phyloP scores from a whole-genome alignment of 139 green algal species.

The Chloropicon primus region DNA sequence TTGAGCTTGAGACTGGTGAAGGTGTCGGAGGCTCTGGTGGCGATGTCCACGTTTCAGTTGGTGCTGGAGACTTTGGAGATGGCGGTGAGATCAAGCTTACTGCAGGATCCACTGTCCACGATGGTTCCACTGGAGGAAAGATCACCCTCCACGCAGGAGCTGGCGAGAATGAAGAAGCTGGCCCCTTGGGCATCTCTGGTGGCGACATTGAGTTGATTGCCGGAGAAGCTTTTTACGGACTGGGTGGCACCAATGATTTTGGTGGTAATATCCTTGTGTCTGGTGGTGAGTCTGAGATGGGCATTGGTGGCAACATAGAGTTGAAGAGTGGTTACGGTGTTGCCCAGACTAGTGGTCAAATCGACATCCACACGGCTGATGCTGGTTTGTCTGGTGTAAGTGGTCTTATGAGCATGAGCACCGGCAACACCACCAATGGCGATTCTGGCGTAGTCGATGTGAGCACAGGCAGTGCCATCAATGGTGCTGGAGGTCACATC shows the following conservation, averaged over 20 bases:
- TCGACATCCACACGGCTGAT: background rate
- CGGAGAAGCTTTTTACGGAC: too few relatives aligned
- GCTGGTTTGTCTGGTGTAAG: slow-evolving; percentile 5
- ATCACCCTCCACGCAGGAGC: slow-evolving; percentile 2
- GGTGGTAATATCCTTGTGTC: slow-evolving; percentile 2
- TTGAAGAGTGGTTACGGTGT: background rate
- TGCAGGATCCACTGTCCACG: background rate
- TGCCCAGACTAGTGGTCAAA: background rate
- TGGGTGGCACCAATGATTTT: background rate
- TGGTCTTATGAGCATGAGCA: slow-evolving; percentile 5
- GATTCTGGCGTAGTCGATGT: background rate
- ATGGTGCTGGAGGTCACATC: too few relatives aligned
- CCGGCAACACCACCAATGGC: too few relatives aligned
- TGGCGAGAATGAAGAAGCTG: too few relatives aligned
- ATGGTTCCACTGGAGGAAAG: background rate
- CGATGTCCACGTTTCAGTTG: background rate
- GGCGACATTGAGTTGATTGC: too few relatives aligned
- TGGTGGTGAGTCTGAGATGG: slow-evolving; percentile 3
- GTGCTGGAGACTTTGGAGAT: background rate
- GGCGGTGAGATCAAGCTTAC: background rate
- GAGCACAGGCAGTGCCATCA: background rate
- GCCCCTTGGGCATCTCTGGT: too few relatives aligned
- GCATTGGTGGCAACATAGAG: slow-evolving; percentile 7
- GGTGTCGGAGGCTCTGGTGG: background rate
- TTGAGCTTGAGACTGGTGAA: background rate